Evolutionary conservation across 1,284 basidiomycete species (phyloP).

Genomic region (Apiotrichum mycotoxinovorans): DNA sequence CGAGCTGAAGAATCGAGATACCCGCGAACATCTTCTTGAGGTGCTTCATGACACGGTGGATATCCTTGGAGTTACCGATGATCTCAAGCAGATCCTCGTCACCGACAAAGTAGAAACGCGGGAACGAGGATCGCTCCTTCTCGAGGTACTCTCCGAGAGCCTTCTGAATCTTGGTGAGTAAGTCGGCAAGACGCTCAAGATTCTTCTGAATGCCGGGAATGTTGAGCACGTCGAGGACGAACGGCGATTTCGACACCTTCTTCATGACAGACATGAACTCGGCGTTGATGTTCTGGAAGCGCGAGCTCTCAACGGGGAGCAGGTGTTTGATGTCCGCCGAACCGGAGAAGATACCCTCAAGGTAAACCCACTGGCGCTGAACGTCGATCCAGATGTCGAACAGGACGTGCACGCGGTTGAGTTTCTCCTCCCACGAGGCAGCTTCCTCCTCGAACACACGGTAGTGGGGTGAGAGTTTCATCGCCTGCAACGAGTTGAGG

Average conservation of each 20-base stretch:
- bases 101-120: slow-evolving; percentile 99
- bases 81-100: slow-evolving; percentile 99
- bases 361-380: slow-evolving; percentile 98
- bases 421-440: slow-evolving; percentile 87
- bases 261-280: slow-evolving; percentile 99
- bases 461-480: slow-evolving; percentile 96
- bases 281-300: slow-evolving; percentile 98
- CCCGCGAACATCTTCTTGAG: slow-evolving; percentile 99
- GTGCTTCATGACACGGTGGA: slow-evolving; percentile 95
- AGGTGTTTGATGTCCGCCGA: slow-evolving; percentile 98
- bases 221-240: slow-evolving; percentile 94
- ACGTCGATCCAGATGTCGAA: slow-evolving; percentile 99
- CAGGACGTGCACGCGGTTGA: slow-evolving; percentile 90
- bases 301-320: slow-evolving; percentile 90
- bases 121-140: slow-evolving; percentile 93
- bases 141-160: slow-evolving; percentile 98
- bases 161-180: slow-evolving; percentile 98
- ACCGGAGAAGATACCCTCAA: slow-evolving; percentile 99
- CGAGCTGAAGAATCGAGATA: slow-evolving; percentile 82
- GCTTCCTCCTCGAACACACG: slow-evolving; percentile 96
- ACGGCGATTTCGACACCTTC: slow-evolving; percentile 98
- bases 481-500: slow-evolving; percentile 88
- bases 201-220: slow-evolving; percentile 95
- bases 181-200: slow-evolving; percentile 90
- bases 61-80: slow-evolving; percentile 99